Evolutionary conservation across 768 basidiomycete genomes (phyloP).

Genomic region (Mycena epipterygia): DNA sequence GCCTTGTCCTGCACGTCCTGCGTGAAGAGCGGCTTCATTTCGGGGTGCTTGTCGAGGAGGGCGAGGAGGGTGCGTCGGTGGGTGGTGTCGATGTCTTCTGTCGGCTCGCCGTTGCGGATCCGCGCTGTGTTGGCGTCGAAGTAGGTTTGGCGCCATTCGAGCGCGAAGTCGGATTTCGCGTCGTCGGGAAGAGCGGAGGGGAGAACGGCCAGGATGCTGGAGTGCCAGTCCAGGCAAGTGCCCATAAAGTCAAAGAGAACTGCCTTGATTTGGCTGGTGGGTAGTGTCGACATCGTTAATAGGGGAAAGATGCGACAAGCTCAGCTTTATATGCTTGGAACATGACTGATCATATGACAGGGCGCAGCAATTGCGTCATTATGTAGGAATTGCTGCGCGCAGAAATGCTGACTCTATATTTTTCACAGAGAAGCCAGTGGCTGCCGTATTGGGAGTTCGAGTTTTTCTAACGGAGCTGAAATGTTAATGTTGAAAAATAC

Average conservation of each 20-base stretch:
- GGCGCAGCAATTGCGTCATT: too few species aligned
- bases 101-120: not conserved
- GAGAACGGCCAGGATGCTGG: conserved; percentile 10
- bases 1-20: not conserved
- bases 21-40: conserved; percentile 8
- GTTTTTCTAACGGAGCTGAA: too few species aligned
- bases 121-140: conserved; percentile 22
- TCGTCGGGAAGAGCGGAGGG: not conserved
- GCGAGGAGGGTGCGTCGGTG: conserved; percentile 11
- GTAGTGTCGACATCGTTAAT: not conserved
- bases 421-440: too few species aligned
- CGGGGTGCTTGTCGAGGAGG: not conserved
- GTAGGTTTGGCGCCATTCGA: conserved; percentile 27
- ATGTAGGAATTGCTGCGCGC: too few species aligned
- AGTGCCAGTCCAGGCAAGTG: conserved; percentile 26
- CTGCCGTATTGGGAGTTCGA: too few species aligned
- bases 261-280: conserved; percentile 3
- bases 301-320: not conserved
- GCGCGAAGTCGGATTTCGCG: conserved; percentile 11
- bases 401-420: too few species aligned
- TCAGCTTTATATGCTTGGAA: not conserved
- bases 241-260: conserved; percentile 29
- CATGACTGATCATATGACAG: too few species aligned
- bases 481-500: too few species aligned
- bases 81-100: conserved; percentile 22